Evolutionary conservation across 495 filamentous ascomycete genomes (phyloP), one percentile per base, ranked within the genome.

Genomic region (Polyplosphaeria fusca): DNA sequence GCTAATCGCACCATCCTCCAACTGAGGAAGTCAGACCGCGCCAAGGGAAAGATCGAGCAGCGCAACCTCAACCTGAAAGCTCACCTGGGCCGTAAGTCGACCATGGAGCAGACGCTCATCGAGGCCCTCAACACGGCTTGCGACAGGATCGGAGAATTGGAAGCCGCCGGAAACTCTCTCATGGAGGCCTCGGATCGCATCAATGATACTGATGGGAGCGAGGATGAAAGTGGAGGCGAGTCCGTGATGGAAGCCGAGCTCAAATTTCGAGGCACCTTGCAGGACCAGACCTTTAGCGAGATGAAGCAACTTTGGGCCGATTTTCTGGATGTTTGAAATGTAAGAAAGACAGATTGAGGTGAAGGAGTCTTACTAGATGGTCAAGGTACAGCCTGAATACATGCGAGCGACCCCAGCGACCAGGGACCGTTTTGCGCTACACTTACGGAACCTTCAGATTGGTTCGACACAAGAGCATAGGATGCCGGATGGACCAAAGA

Each of bases 261-360:
- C 20, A 20, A 9, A 41, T 46, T 54, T 38, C 19, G 41, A 4
- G 41, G 41, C 14, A 24, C 37, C 4, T 9, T 54, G 2, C 39
- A 54, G 38, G 51, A 54, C 46, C 24, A 54, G n/a, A n/a, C 13
- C n/a, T 54, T 42, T 14, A 19, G 25, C n/a, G 40, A 44, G 39
- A 7, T 19, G 22, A 54, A 35, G 27, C 25, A 38, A n/a, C 13
- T 32, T 2, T 54, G 51, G 51, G 18, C n/a, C n/a, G 40, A 46
- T 2, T 46, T 54, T 9, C 39, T 54, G 23, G 51, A 45, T 13
- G 47, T 24, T 35, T 35, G 30, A 35, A n/a, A n/a, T n/a, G n/a
- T n/a, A n/a, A n/a, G n/a, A n/a, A n/a, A n/a, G n/a, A n/a, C n/a
- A n/a, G n/a, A n/a, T n/a, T n/a, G n/a, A n/a, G n/a, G n/a, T n/a